Percentiles rank a stretch among this genome's conserved stretches.
These are phyloP conservation scores for Candida mesenterica DNA, from an alignment of 1,139 yeast species.

Conservation along the genomic window DNA sequence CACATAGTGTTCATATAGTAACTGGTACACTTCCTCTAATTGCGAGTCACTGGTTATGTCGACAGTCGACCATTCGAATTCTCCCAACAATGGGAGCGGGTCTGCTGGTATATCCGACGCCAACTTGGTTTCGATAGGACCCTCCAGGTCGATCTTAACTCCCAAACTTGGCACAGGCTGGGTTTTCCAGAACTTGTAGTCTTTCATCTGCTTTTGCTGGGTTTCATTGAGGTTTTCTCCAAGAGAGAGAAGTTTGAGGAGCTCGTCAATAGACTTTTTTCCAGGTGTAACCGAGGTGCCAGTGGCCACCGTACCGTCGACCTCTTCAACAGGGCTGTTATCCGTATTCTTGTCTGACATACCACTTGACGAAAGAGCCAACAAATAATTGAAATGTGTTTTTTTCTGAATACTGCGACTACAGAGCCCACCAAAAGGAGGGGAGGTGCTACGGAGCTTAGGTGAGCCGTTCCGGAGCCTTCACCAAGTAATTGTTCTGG, in stretches of 20 bases:
- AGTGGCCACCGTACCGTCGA: too few species aligned
- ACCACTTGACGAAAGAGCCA: too few species aligned
- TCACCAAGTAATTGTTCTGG: too few species aligned
- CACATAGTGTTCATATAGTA: constrained; percentile 86
- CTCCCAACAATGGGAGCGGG: constrained; percentile 70
- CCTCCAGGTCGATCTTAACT: constrained; percentile 65
- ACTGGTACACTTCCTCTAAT: constrained; percentile 70
- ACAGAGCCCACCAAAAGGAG: too few species aligned
- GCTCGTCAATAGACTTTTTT: constrained; percentile 46
- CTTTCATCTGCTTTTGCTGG: constrained; percentile 71
- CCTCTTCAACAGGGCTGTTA: too few species aligned
- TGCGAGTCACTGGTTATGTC: constrained; percentile 61
- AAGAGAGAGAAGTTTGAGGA: constrained; percentile 48
- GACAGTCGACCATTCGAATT: constrained; percentile 85
- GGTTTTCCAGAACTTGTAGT: constrained; percentile 96
- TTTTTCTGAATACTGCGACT: too few species aligned
- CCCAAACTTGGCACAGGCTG: constrained; percentile 89
- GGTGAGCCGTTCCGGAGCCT: too few species aligned
- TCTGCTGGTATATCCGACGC: constrained; percentile 68
- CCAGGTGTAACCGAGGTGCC: too few species aligned
- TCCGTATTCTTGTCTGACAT: too few species aligned
- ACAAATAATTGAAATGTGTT: too few species aligned
- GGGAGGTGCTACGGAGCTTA: too few species aligned
- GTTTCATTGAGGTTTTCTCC: constrained; percentile 55
- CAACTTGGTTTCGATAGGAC: constrained; percentile 77